Evolutionary conservation across 2,329 filamentous ascomycete genomes (phyloP).

Genomic region (Thelonectria rubi): DNA sequence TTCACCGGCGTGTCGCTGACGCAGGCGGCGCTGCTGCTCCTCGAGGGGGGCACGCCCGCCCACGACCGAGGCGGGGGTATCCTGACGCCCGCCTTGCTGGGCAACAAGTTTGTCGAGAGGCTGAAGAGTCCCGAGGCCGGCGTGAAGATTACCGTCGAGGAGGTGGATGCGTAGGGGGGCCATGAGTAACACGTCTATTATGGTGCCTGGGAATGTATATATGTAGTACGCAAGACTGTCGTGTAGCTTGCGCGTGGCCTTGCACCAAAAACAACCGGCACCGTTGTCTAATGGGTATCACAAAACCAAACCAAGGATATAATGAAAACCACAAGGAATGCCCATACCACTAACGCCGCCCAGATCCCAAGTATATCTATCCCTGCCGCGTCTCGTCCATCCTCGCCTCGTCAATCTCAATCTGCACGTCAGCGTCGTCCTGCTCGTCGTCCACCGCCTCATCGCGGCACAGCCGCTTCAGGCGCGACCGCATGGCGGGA

Average conservation of each 20-base stretch:
- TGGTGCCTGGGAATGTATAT: not conserved
- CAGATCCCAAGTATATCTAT: conserved; percentile 17
- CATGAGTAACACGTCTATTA: conserved; percentile 15
- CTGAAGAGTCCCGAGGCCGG: conserved; percentile 20
- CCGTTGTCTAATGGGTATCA: conserved; percentile 40
- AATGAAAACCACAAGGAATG: conserved; percentile 21
- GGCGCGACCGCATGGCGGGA: conserved; percentile 52
- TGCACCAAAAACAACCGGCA: conserved; percentile 17
- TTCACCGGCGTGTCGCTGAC: conserved; percentile 34
- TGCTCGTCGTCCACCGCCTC: conserved; percentile 42
- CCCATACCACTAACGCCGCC: conserved; percentile 2
- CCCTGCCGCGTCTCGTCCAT: conserved; percentile 1
- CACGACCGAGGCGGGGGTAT: conserved; percentile 33
- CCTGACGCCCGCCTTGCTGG: conserved; percentile 32
- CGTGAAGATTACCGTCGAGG: conserved; percentile 25
- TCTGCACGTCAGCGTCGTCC: conserved; percentile 34
- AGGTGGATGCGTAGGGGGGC: conserved; percentile 2
- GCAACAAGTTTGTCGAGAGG: conserved; percentile 25
- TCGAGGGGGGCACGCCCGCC: conserved; percentile 22
- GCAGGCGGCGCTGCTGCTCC: conserved; percentile 31
- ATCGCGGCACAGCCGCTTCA: conserved; percentile 53
- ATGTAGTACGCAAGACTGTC: conserved; percentile 2
- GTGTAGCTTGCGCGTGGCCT: conserved; percentile 11
- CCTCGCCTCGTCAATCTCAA: conserved; percentile 31
- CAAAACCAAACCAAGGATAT: conserved; percentile 17